Evolutionary conservation across 257 asterid species (phyloP).

Genomic region (Osmanthus fragrans): DNA sequence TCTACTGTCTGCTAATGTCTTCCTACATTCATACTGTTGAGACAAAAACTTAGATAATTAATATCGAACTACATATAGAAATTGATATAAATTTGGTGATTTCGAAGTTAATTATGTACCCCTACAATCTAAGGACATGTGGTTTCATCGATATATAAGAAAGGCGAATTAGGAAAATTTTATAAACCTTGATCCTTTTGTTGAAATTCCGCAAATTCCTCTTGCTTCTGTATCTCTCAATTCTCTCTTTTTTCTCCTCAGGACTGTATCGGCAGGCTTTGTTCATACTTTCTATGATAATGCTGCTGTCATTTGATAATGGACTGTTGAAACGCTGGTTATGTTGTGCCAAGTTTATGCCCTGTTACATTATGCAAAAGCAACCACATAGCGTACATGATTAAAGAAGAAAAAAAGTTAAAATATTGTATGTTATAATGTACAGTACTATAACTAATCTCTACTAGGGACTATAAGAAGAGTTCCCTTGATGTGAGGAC

Average conservation of each 20-base stretch:
- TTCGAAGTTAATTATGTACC: no score
- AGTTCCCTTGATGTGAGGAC: no score
- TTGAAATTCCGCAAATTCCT: slow-evolving; percentile 81
- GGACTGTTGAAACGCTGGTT: slow-evolving; percentile 47
- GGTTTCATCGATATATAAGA: background rate
- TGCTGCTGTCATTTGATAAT: slow-evolving; percentile 50
- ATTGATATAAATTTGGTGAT: no score
- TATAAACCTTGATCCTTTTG: slow-evolving; percentile 78
- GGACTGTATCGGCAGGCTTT: slow-evolving; percentile 80
- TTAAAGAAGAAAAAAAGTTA: no score
- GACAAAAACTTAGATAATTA: background rate
- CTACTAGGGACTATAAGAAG: no score
- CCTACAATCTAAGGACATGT: no score
- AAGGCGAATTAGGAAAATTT: background rate
- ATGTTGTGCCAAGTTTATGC: slow-evolving; percentile 31
- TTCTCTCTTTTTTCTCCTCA: slow-evolving; percentile 79
- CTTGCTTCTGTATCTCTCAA: slow-evolving; percentile 84
- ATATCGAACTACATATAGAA: background rate
- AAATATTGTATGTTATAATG: no score
- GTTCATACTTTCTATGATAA: slow-evolving; percentile 79
- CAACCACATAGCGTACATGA: no score
- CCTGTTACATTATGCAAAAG: slow-evolving; percentile 25
- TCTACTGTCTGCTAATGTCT: slow-evolving; percentile 84
- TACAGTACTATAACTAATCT: no score
- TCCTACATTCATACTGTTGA: slow-evolving; percentile 87